Evolutionary conservation across 306 rosid species (phyloP), one percentile per base, ranked within the genome.

Genomic region (Sicyos edulis): DNA sequence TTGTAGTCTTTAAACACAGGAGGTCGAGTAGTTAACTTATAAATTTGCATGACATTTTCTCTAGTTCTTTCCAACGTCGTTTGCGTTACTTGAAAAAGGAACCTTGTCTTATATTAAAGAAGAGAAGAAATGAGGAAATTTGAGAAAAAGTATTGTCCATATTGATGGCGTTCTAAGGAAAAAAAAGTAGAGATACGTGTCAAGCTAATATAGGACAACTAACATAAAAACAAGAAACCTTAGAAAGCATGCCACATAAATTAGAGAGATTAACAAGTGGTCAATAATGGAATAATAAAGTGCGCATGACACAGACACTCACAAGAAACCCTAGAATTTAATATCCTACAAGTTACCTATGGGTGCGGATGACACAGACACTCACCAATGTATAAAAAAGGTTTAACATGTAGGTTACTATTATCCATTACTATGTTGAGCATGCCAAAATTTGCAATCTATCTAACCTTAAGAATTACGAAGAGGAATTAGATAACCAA

Each of bases 381-480:
- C 49, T 44, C 49, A 7, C 11, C 11, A 11, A 7, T 7, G 9
- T 44, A 37, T 42, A 44, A 44, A 44, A 44, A 44, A 44, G 12
- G 8, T 3, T 52, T 53, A 53, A 55, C 61, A 20, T 16, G 6
- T 15, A 32, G 10, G 47, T 47, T 29, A 32, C 47, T 61, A 16
- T 62, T 32, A 62, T 10, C 69, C 16, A 34, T 32, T n/a, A 57
- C 2, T 57, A 57, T 57, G 22, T 20, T 10, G 61, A 17, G 47
- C 7, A 61, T 45, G 12, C 10, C 13, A 17, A 32, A 16, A 8
- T 29, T 45, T 68, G 57, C 57, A 68, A 11, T 49, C 20, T 11
- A 44, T 68, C 20, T 51, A 19, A 21, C 70, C 60, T 77, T 54
- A n/a, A n/a, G 24, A 26, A 70, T 22, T 22, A 22, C 51, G 37